These are phyloP conservation scores for Conidiobolus incongruus DNA, from an alignment of 371 early-diverging fungal genomes.

Conservation along the genomic window DNA sequence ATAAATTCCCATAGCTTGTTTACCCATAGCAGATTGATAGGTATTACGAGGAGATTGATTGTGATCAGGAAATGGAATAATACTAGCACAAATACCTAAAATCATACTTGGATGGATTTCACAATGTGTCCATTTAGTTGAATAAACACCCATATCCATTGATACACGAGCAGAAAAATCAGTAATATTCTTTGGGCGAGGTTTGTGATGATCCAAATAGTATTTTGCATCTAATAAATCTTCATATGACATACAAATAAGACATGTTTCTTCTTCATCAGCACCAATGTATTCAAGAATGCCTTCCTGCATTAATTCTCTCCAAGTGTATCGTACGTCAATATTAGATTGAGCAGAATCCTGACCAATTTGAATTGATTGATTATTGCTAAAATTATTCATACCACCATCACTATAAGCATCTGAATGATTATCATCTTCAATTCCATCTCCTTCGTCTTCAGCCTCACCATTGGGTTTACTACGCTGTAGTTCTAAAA, in stretches of 20 bases:
- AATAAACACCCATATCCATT: conserved; percentile 29
- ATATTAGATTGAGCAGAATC: neutral
- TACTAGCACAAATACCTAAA: conserved; percentile 96
- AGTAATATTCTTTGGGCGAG: conserved; percentile 2
- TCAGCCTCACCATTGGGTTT: neutral
- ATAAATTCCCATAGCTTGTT: conserved; percentile 99
- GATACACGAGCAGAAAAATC: conserved; percentile 37
- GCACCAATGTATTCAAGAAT: conserved; percentile 96
- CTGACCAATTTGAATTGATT: neutral
- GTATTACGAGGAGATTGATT: conserved; percentile 99
- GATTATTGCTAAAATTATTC: neutral
- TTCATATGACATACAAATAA: conserved; percentile 90
- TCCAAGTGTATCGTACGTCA: conserved; percentile 29
- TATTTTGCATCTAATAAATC: conserved; percentile 53
- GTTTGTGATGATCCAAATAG: conserved; percentile 5
- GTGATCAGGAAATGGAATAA: conserved; percentile 99
- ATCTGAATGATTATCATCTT: conserved; percentile 6
- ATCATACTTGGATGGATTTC: conserved; percentile 99
- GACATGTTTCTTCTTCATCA: conserved; percentile 95
- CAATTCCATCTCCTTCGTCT: conserved; percentile 6
- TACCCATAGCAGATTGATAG: conserved; percentile 99
- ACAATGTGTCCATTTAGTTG: conserved; percentile 90
- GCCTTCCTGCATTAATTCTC: conserved; percentile 62
- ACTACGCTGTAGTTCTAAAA: neutral
- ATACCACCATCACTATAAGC: neutral